phyloP scores from a whole-genome alignment of 176 grass and related monocot genomes.

The Aegilops speltoides region DNA sequence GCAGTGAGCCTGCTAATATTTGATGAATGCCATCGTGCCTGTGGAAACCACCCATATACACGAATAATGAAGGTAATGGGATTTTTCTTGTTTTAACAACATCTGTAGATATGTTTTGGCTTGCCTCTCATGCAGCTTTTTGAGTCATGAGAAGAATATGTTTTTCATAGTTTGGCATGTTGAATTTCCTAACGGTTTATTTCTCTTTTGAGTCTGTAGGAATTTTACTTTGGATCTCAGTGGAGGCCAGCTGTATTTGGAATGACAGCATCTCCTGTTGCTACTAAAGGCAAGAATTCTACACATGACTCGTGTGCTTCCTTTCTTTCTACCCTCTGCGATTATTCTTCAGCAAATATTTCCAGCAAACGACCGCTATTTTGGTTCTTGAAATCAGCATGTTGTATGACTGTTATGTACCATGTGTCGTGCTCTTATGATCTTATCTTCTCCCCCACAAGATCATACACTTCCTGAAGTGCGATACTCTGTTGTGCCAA shows the following conservation, averaged over 20 bases:
- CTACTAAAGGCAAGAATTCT: conserved; percentile 44
- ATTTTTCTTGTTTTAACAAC: conserved; percentile 3
- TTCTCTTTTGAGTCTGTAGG: conserved; percentile 32
- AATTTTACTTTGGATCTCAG: conserved; percentile 52
- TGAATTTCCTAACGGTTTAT: conserved; percentile 15
- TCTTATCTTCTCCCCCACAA: conserved; percentile 4
- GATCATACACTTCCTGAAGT: background rate
- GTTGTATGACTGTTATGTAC: conserved; percentile 1
- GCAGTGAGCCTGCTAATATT: conserved; percentile 53
- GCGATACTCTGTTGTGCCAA: background rate
- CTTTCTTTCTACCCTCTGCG: background rate
- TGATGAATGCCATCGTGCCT: conserved; percentile 71
- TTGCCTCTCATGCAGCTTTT: background rate
- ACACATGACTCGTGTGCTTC: background rate
- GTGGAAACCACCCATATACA: conserved; percentile 66
- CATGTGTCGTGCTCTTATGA: background rate
- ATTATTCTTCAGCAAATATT: conserved; percentile 17
- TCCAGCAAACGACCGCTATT: background rate
- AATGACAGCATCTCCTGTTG: conserved; percentile 57
- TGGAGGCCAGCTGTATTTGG: conserved; percentile 61
- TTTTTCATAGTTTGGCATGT: background rate
- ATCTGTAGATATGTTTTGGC: conserved; percentile 7
- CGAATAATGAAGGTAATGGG: conserved; percentile 56
- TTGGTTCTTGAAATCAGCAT: conserved; percentile 2
- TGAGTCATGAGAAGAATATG: too few relatives aligned